These are phyloP conservation scores for Nicotiana obtusifolia DNA, from an alignment of 257 asterid species.

Conservation along the genomic window DNA sequence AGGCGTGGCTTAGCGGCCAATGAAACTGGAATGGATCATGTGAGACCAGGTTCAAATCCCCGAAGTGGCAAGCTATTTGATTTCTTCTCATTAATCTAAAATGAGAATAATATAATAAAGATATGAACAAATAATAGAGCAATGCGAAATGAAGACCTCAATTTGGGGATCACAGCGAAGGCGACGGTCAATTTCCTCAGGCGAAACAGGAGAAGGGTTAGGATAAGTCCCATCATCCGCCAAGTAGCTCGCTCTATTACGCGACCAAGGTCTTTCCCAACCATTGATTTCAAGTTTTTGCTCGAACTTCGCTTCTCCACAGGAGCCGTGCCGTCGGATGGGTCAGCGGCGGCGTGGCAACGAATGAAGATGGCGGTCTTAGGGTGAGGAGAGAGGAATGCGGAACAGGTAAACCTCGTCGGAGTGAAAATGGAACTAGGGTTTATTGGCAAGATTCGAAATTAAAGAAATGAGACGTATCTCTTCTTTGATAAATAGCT, in stretches of 20 bases:
- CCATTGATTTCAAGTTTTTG: slow-evolving; percentile 31
- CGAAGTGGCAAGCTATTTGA: background rate
- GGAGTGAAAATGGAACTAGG: background rate
- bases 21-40: background rate
- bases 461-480: background rate
- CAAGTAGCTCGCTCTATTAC: slow-evolving; percentile 69
- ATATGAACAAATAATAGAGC: no score
- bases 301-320: slow-evolving; percentile 15
- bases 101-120: background rate
- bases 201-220: slow-evolving; percentile 46
- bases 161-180: slow-evolving; percentile 63
- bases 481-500: background rate
- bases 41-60: background rate
- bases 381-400: background rate
- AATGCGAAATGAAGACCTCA: slow-evolving; percentile 27
- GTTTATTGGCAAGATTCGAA: background rate
- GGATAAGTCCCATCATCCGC: slow-evolving; percentile 54
- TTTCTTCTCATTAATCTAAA: background rate
- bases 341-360: background rate
- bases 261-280: slow-evolving; percentile 61
- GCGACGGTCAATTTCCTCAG: slow-evolving; percentile 58
- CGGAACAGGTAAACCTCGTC: background rate
- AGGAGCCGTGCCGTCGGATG: background rate
- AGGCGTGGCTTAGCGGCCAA: background rate
- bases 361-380: background rate